Evolutionary conservation across 2,329 filamentous ascomycete species (phyloP), one percentile per base, ranked within the genome.

Genomic region (Trichoderma afroharzianum): DNA sequence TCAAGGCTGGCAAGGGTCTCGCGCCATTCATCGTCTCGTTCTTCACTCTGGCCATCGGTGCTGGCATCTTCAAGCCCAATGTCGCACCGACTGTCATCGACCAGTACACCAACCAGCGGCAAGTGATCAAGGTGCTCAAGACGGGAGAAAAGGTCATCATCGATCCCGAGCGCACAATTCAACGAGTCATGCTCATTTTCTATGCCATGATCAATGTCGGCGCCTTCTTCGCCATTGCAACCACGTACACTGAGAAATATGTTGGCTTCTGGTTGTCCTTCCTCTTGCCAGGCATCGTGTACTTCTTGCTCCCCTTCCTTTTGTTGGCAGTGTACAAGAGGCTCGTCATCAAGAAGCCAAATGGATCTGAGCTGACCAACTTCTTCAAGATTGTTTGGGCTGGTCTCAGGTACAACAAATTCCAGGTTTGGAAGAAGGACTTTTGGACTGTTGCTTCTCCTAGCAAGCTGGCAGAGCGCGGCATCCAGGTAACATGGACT

Each of bases 51-150:
- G 69, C 63, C 21, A 61, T 73, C 2, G 72, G 72, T 18, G 64
- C 72, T 2, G 72, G 72, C 7, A 69, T 68, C 70, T 72, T 73
- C 64, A 73, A 73, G 64, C 63, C 72, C 28, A 73, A 73, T 28
- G 70, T 73, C 1, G 61, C 70, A 15, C 64, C 70, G 9, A 69
- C 55, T 9, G 64, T 71, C 39, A 59, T 69, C 24, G 72, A 73
- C 5, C 72, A 73, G 55, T 72, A 72, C 33, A 55, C 50, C 21
- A 62, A 72, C 15, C 70, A 71, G 59, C 32, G 59, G 12, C 70
- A 59, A 50, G 26, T 69, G n/a, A 57, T 73, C 21, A 72, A 72
- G 64, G 71, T 70, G 36, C 72, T 73, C 59, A 72, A 73, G 61
- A 36, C 72, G 2, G 72, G 72, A 1, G 72, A 73, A 47, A 66